Evolutionary conservation across 2,329 filamentous ascomycete species (phyloP), one percentile per base, ranked within the genome.

Genomic region (Cladosporium cucumerinum): DNA sequence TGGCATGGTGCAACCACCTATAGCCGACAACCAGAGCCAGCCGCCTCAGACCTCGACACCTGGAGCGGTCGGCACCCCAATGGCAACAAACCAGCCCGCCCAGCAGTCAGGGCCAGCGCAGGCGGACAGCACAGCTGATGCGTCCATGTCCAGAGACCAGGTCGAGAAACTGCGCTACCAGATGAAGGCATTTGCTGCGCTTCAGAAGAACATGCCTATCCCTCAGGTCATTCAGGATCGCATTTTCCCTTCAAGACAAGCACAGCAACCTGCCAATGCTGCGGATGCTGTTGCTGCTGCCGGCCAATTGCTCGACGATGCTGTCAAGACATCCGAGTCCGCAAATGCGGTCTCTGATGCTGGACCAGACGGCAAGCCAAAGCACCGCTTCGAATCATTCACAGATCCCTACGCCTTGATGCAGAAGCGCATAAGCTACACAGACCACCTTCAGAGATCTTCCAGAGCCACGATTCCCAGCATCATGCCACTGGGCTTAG

Each of bases 111-210:
- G 32, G 34, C 26, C 54, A 14, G 34, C 43, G 63, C 68, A 65
- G 72, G 69, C 64, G 65, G 62, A 64, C 21, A 51, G 23, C 23
- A 25, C 54, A 2, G 12, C 18, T 10, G 62, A 64, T 54, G 34
- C 54, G 6, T 51, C 62, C 5, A 60, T 97, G 75, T 89, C 88
- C 14, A 85, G 86, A 26, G 90, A 95, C 64, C 95, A 99, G 76
- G 81, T 97, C 54, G 83, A 85, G 26, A 86, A 91, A 51, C 81
- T 99, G 11, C 85, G 92, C 66, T 89, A 91, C 69, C 95, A 99
- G 76, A 97, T 98, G 59, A 85, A 89, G 71, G 93, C 94, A 0
- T 98, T 97, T 79, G 96, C 96, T 78, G 85, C 93, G 69, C 83
- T 99, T 4, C 89, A 91, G 5, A 96, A 95, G 78, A 97, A 97